phyloP scores from a whole-genome alignment of 495 filamentous ascomycete species.

The Penicillium tannophilum region DNA sequence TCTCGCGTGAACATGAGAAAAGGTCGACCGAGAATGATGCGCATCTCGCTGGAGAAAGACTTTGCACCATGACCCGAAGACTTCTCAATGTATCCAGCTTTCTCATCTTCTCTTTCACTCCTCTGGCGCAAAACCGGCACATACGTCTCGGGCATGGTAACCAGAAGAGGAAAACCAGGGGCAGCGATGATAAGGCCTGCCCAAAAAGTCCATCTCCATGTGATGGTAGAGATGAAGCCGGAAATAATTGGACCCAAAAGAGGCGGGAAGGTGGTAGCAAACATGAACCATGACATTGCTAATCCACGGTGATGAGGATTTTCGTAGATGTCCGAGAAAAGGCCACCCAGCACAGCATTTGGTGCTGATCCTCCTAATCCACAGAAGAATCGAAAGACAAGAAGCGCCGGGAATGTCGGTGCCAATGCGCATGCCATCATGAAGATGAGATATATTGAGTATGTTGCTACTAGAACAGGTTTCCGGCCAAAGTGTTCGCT shows the following conservation, averaged over 20 bases:
- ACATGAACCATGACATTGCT: slow-evolving; percentile 46
- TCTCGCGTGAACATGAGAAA: slow-evolving; percentile 33
- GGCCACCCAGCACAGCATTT: slow-evolving; percentile 41
- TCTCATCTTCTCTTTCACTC: slow-evolving; percentile 40
- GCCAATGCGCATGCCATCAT: slow-evolving; percentile 43
- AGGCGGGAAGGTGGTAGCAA: slow-evolving; percentile 50
- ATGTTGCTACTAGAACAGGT: slow-evolving; percentile 56
- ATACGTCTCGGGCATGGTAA: slow-evolving; percentile 63
- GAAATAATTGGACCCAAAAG: slow-evolving; percentile 30
- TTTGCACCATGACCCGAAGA: slow-evolving; percentile 41
- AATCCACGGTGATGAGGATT: slow-evolving; percentile 34
- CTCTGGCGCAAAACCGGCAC: slow-evolving; percentile 55
- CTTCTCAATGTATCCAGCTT: neutral
- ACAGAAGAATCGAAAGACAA: slow-evolving; percentile 45
- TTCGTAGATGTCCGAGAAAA: slow-evolving; percentile 41
- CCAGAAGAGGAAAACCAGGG: slow-evolving; percentile 38
- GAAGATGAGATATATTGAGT: slow-evolving; percentile 44
- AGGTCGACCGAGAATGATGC: neutral
- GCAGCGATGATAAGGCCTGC: slow-evolving; percentile 43
- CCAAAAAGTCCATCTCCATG: slow-evolving; percentile 62
- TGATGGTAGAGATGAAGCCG: slow-evolving; percentile 35
- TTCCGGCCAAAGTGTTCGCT: slow-evolving; percentile 67
- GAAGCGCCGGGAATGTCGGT: slow-evolving; percentile 35
- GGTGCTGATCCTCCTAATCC: slow-evolving; percentile 39
- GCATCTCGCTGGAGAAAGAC: slow-evolving; percentile 1